These are phyloP conservation scores for Tolypocladium nubicola DNA, from an alignment of 2,329 filamentous ascomycete genomes.

Conservation along the genomic window DNA sequence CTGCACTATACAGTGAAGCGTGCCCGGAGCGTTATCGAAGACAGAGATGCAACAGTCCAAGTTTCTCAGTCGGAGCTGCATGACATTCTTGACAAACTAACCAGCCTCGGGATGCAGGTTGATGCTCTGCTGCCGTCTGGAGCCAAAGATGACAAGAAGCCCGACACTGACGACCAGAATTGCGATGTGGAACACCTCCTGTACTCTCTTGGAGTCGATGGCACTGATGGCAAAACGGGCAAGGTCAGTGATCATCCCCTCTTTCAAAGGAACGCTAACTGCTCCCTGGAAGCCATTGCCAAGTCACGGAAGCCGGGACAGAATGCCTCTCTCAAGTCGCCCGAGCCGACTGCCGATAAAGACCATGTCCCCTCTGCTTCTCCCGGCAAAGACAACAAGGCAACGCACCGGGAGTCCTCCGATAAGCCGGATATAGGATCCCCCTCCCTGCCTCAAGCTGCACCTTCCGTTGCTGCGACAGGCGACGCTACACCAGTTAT, in stretches of 20 bases:
- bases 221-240: conserved; percentile 4
- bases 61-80: conserved; percentile 13
- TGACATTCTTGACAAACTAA: conserved; percentile 17
- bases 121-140: conserved; percentile 10
- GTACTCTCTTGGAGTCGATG: conserved; percentile 5
- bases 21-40: conserved; percentile 14
- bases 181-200: conserved; percentile 8
- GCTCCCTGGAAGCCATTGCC: conserved; percentile 11
- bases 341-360: not conserved
- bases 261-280: conserved; percentile 14
- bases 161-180: conserved; percentile 1
- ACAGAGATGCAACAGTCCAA: conserved; percentile 12
- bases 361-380: not conserved
- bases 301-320: conserved; percentile 1
- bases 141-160: conserved; percentile 1
- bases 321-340: not conserved
- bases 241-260: conserved; percentile 14
- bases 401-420: too few species aligned
- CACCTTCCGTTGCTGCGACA: not conserved
- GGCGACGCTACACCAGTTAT: not conserved
- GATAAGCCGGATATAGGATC: too few species aligned
- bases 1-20: conserved; percentile 8
- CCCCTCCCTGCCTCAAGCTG: not conserved
- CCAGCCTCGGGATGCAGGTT: conserved; percentile 16
- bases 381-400: too few species aligned